phyloP scores from a whole-genome alignment of 768 basidiomycete species.

The Tulasnella sp. region DNA sequence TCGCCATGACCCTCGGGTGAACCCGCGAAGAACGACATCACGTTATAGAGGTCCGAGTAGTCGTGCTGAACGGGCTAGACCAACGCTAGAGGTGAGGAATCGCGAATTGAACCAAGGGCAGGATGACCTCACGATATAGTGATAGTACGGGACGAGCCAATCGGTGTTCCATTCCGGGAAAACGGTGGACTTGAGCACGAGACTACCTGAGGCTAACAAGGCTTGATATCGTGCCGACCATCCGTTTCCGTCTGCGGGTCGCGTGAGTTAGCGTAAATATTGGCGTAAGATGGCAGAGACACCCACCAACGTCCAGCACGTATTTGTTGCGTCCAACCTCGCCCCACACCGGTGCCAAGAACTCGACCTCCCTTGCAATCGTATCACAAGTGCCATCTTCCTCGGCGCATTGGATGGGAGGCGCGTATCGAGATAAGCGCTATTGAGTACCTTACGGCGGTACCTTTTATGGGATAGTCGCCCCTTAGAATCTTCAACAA shows the following conservation, averaged over 20 bases:
- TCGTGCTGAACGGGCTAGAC: conserved; percentile 42
- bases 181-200: conserved; percentile 27
- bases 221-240: conserved; percentile 28
- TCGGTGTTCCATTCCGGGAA: conserved; percentile 28
- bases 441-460: conserved; percentile 20
- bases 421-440: conserved; percentile 26
- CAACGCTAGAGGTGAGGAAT: background rate
- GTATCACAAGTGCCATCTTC: conserved; percentile 27
- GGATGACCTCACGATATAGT: conserved; percentile 28
- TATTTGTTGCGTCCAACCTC: background rate
- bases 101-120: background rate
- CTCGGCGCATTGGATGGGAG: conserved; percentile 24
- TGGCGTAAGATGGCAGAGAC: background rate
- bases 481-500: background rate
- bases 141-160: conserved; percentile 30
- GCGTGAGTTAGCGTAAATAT: background rate
- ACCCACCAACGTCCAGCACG: conserved; percentile 17
- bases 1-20: conserved; percentile 40
- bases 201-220: conserved; percentile 25
- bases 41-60: conserved; percentile 54
- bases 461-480: conserved; percentile 13
- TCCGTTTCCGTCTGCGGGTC: conserved; percentile 27
- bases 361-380: conserved; percentile 24
- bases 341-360: background rate
- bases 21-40: conserved; percentile 61